Base-by-base conservation (phyloP, 352 stramenopile species). In the Globisporangium cederbergense region DNA sequence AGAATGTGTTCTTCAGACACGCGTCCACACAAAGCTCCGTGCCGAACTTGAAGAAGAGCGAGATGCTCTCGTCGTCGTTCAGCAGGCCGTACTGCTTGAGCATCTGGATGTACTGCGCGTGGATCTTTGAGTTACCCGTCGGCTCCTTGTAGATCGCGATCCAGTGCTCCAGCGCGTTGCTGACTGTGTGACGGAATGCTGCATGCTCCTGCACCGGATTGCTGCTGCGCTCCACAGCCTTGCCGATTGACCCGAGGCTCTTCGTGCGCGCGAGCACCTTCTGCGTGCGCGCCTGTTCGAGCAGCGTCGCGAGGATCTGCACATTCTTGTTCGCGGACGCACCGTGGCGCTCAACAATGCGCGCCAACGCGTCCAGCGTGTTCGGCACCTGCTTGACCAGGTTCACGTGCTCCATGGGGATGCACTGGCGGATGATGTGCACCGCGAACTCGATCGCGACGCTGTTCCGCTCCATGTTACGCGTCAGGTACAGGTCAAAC, bases 21-120 rank as follows among this genome's bases (percentile, higher is more conserved):
- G 96, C 95, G 67, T 99, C 97, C 25, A 99, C 92, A 53, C 98
- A 98, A n/a, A 99, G 73, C 68, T 98, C 94, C 8, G 91, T 97
- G 22, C 95, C 88, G 56, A 99, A 91, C 60, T 97, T 93, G 75
- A 99, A 97, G 72, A 99, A 99, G 16, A 97, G 81, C 67, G 98
- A 98, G 43, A 98, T 98, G 58, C 94, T 95, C 69, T 99, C 96
- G 66, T 99, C 97, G 60, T 95, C 93, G 64, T 96, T 97, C 51
- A 98, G 93, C 40, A 99, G 79, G 5, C 95, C 96, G 72, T 98
- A 97, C 68, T 99, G 93, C 72, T 97, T 96, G 28, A 99, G 81
- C 74, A 99, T 91, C 71, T 98, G 90, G 13, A 99, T 85, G 76
- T 98, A 99, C 71, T 98, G 94, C n/a, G 84, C 80, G 66, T 98